phyloP scores from a whole-genome alignment of 2,329 filamentous ascomycete species.

The Aspergillus bombycis region DNA sequence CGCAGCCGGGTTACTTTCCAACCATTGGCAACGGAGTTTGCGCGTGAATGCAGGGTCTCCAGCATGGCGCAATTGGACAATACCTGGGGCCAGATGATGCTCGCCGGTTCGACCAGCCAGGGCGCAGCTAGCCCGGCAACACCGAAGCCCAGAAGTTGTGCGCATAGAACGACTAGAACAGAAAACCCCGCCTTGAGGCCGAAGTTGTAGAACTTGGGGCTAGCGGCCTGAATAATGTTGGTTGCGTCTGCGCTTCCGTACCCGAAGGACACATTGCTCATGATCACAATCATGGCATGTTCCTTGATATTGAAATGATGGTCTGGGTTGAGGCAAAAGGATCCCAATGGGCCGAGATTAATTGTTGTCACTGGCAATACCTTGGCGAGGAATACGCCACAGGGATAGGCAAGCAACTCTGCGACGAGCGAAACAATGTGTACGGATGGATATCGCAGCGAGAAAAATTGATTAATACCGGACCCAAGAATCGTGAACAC shows the following conservation, averaged over 20 bases:
- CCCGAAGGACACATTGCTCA: constrained; percentile 55
- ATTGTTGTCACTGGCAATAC: constrained; percentile 41
- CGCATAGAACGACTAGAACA: constrained; percentile 42
- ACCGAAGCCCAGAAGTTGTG: constrained; percentile 45
- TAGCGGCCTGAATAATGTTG: constrained; percentile 50
- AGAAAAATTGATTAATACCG: constrained; percentile 53
- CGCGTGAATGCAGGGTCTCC: constrained; percentile 42
- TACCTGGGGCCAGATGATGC: constrained; percentile 45
- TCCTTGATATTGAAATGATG: constrained; percentile 53
- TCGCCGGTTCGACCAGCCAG: constrained; percentile 44
- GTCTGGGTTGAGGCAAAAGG: constrained; percentile 44
- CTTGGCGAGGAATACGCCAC: constrained; percentile 46
- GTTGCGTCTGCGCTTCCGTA: constrained; percentile 51
- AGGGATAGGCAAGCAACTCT: constrained; percentile 49
- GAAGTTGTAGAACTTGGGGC: constrained; percentile 44
- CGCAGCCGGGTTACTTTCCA: constrained; percentile 44
- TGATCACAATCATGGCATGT: constrained; percentile 51
- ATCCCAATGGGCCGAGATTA: constrained; percentile 22
- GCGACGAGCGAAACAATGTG: constrained; percentile 52
- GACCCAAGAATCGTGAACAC: constrained; percentile 48
- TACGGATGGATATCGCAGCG: constrained; percentile 50
- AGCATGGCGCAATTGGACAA: constrained; percentile 45
- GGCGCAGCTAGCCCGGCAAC: constrained; percentile 41
- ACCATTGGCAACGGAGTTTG: constrained; percentile 41
- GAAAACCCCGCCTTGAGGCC: constrained; percentile 43